Percentiles rank a stretch among this genome's conserved stretches.
These are phyloP conservation scores for Spergularia bocconei DNA, from an alignment of 148 eudicot genomes.

Conservation along the genomic window DNA sequence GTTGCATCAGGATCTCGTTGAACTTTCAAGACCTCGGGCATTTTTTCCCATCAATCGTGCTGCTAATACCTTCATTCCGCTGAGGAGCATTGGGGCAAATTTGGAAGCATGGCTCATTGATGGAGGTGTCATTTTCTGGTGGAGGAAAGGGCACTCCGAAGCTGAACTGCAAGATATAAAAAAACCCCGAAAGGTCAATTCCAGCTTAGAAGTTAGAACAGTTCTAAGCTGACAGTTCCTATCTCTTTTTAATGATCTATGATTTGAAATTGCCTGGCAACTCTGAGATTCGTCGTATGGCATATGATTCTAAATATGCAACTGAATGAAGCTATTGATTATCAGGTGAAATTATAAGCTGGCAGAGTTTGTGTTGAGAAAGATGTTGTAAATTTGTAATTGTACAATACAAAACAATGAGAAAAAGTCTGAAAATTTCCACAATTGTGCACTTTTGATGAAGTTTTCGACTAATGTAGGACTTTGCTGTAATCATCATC, in stretches of 20 bases:
- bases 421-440: too few species aligned
- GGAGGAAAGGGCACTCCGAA: constrained; percentile 64
- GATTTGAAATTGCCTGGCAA: too few species aligned
- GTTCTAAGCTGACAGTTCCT: not conserved
- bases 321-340: too few species aligned
- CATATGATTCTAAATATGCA: too few species aligned
- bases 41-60: constrained; percentile 14
- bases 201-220: not conserved
- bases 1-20: not conserved
- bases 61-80: constrained; percentile 27
- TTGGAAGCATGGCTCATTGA: constrained; percentile 76
- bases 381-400: too few species aligned
- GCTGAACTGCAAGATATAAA: constrained; percentile 51
- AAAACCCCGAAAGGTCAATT: not conserved
- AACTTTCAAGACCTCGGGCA: constrained; percentile 63
- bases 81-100: constrained; percentile 62
- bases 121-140: constrained; percentile 54
- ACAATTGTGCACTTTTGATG: too few species aligned
- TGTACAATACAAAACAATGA: too few species aligned
- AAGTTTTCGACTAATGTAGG: too few species aligned
- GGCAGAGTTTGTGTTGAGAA: too few species aligned
- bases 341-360: too few species aligned
- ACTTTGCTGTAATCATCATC: not conserved
- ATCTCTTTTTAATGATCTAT: not conserved
- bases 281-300: too few species aligned